Evolutionary conservation across 2,329 filamentous ascomycete species (phyloP).

Genomic region (Penicillium psychrosexuale): DNA sequence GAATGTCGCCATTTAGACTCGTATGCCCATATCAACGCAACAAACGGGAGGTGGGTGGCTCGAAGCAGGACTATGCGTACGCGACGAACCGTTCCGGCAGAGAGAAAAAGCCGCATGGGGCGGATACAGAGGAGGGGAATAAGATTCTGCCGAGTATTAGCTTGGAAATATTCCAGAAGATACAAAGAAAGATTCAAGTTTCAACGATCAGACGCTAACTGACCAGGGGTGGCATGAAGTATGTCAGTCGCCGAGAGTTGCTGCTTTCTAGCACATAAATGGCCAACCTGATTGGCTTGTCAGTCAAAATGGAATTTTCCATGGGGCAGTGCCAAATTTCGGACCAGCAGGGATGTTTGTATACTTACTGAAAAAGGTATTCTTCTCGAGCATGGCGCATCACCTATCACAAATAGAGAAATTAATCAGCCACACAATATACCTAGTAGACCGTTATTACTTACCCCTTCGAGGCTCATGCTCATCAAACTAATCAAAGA

Average conservation of each 20-base stretch:
- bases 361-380: slow-evolving; percentile 56
- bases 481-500: slow-evolving; percentile 58
- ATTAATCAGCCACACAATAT: background rate
- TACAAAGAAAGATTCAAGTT: slow-evolving; percentile 2
- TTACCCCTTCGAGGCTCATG: slow-evolving; percentile 56
- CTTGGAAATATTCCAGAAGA: slow-evolving; percentile 12
- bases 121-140: slow-evolving; percentile 56
- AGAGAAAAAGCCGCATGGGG: slow-evolving; percentile 55
- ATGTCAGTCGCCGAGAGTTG: slow-evolving; percentile 46
- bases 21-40: slow-evolving; percentile 57
- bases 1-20: slow-evolving; percentile 38
- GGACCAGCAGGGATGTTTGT: background rate
- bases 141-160: slow-evolving; percentile 50
- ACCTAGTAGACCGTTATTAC: slow-evolving; percentile 24
- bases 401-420: slow-evolving; percentile 42
- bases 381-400: slow-evolving; percentile 61
- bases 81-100: slow-evolving; percentile 53
- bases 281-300: slow-evolving; percentile 34
- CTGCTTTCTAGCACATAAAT: slow-evolving; percentile 47
- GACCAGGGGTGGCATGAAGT: slow-evolving; percentile 48
- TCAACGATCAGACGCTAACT: slow-evolving; percentile 21
- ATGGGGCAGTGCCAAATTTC: background rate
- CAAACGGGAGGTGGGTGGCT: slow-evolving; percentile 57
- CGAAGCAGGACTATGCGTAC: slow-evolving; percentile 59
- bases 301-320: slow-evolving; percentile 2